Conservation (phyloP, 495 filamentous ascomycete genomes). For the Oidiodendron maius region DNA sequence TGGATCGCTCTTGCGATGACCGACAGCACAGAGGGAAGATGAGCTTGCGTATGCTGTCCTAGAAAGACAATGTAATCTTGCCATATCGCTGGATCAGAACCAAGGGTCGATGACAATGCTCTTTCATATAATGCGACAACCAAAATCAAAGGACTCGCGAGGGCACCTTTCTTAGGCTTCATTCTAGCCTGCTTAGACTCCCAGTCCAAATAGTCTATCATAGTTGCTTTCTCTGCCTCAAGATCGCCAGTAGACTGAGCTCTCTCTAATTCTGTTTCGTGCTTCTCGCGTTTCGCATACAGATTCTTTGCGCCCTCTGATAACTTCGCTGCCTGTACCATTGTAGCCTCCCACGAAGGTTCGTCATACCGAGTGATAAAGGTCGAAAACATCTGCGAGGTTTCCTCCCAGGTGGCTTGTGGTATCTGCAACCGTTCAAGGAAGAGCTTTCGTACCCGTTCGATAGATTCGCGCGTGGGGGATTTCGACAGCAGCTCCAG, state of each 20-base stretch:
- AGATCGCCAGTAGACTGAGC: conserved; percentile 53
- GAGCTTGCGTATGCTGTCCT: conserved; percentile 19
- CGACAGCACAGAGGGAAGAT: conserved; percentile 30
- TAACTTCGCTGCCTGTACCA: conserved; percentile 61
- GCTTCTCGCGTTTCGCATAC: conserved; percentile 61
- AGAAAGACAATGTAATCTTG: conserved; percentile 75
- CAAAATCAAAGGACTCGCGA: conserved; percentile 39
- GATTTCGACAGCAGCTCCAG: conserved; percentile 48
- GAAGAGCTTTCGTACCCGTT: conserved; percentile 63
- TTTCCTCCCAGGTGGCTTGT: conserved; percentile 80
- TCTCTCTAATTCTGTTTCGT: conserved; percentile 61
- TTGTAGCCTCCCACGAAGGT: conserved; percentile 68
- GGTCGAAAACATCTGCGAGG: conserved; percentile 73
- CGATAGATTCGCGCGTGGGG: conserved; percentile 51
- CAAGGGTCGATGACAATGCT: conserved; percentile 61
- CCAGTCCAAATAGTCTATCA: conserved; percentile 76
- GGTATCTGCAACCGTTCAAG: conserved; percentile 68
- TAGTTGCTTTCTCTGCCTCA: conserved; percentile 50
- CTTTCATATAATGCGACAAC: conserved; percentile 74
- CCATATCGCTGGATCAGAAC: conserved; percentile 68
- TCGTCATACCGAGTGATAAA: conserved; percentile 77
- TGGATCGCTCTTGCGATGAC: conserved; percentile 70
- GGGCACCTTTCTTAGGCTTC: conserved; percentile 35
- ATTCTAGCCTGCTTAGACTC: conserved; percentile 55
- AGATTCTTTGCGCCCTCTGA: conserved; percentile 64